Conservation (phyloP, 805 yeast genomes). For the Kodamaea kaohsiungensis region DNA sequence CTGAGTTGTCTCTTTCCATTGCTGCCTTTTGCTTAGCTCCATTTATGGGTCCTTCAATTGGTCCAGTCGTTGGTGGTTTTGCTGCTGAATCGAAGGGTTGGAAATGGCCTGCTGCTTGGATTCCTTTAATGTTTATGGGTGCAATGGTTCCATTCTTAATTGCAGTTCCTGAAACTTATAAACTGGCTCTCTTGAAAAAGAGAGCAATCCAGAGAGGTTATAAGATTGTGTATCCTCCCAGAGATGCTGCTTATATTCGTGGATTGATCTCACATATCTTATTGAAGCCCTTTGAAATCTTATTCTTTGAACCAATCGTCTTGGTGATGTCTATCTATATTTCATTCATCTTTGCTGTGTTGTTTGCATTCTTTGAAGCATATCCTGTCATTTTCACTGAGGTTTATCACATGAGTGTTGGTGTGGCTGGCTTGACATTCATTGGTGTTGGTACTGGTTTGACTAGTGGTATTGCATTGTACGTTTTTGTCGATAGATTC, state of each 20-base stretch:
- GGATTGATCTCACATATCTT: constrained; percentile 51
- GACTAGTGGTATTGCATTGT: constrained; percentile 52
- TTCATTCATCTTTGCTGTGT: constrained; percentile 74
- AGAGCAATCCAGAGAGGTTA: constrained; percentile 65
- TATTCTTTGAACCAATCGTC: constrained; percentile 74
- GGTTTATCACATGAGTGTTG: constrained; percentile 56
- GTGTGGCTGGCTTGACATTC: constrained; percentile 69
- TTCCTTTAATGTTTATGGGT: constrained; percentile 67
- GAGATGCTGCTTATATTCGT: constrained; percentile 40
- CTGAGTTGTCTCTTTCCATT: constrained; percentile 69
- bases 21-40: constrained; percentile 75
- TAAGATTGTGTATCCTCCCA: constrained; percentile 38
- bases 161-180: constrained; percentile 72
- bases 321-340: constrained; percentile 65
- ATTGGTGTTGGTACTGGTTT: constrained; percentile 73
- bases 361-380: constrained; percentile 80
- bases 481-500: constrained; percentile 47
- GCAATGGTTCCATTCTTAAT: constrained; percentile 52
- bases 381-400: constrained; percentile 73
- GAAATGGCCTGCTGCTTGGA: constrained; percentile 71
- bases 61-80: constrained; percentile 75
- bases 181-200: constrained; percentile 57
- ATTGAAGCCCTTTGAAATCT: constrained; percentile 66
- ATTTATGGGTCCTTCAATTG: constrained; percentile 76
- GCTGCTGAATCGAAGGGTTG: constrained; percentile 65